Conservation (phyloP, 1,139 yeast species). For the Geotrichum aggregatum region DNA sequence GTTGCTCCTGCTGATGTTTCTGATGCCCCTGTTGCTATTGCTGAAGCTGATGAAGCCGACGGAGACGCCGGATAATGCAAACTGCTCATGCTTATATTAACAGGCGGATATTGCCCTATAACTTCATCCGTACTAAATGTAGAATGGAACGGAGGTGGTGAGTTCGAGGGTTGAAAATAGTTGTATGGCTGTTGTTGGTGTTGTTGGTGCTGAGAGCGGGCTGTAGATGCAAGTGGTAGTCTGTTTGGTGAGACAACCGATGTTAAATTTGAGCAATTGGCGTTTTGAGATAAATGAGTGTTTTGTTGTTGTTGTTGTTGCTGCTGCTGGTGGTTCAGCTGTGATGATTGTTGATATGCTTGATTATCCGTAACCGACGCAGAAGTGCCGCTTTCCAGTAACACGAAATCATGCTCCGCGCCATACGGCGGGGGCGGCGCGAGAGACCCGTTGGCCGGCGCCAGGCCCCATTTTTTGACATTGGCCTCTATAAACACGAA, state of each 20-base stretch:
- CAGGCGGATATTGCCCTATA: constrained; percentile 13
- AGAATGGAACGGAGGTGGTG: constrained; percentile 23
- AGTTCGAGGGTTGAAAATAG: constrained; percentile 14
- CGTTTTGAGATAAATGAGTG: too few species aligned
- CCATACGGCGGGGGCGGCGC: constrained; percentile 78
- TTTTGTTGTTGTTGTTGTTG: neutral
- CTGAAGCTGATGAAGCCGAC: neutral
- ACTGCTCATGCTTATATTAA: constrained; percentile 24
- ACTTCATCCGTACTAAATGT: constrained; percentile 17
- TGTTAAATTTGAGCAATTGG: constrained; percentile 4
- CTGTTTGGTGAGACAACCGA: neutral
- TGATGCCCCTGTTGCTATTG: constrained; percentile 2
- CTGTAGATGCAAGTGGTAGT: neutral
- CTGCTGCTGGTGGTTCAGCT: neutral
- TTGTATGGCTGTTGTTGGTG: neutral
- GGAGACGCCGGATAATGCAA: neutral
- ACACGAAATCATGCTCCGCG: constrained; percentile 43
- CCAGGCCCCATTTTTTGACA: constrained; percentile 88
- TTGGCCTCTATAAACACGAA: constrained; percentile 94
- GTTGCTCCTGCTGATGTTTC: neutral
- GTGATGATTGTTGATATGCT: too few species aligned
- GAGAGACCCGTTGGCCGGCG: constrained; percentile 64
- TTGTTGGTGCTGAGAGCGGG: neutral
- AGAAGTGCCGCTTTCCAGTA: constrained; percentile 36
- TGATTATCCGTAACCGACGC: neutral